Base-by-base conservation (phyloP, 2,329 filamentous ascomycete genomes). In the Biscogniauxia mediterranea region DNA sequence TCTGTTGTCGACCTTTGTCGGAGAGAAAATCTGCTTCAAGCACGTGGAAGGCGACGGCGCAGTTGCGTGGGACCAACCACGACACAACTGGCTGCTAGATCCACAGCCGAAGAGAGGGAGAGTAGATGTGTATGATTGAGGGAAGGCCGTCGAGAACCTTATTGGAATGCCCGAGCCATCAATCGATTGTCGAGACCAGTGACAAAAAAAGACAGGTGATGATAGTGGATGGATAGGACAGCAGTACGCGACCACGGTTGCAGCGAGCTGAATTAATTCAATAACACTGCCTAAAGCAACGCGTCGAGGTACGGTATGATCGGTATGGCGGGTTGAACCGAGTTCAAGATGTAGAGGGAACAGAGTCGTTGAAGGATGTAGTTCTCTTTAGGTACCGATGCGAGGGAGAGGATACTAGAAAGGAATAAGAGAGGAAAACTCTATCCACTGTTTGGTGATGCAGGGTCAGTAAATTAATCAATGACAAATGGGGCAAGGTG, bases 61-160 rank as follows among this genome's bases (percentile, higher is more conserved):
- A 70, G 69, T 62, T 68, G 64, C 42, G 64, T 67, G 66, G 63
- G 58, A 59, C 23, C 19, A 54, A 52, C 68, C 71, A 72, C 70
- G 59, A 58, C 53, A 61, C 63, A 67, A 63, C 66, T 68, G 66
- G 70, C 73, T 68, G 67, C 55, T 54, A 62, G 54, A 68, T 71
- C 74, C 73, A 77, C 73, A 73, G 75, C 74, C 59, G 75, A 77
- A 76, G 73, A 77, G 76, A 75, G 55, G 75, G 56, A 69, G 63
- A 67, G 23, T 5, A 64, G 52, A 55, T 58, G 57, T 50, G 52
- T 63, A 65, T 61, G 58, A 50, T 54, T 13, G 32, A 58, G 49
- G 55, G 60, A 58, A 69, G 68, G 65, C 69, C 57, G 66, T 64
- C 19, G 60, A 66, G 67, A 72, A 69, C 70, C 73, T 71, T 78